phyloP scores from a whole-genome alignment of 2,329 filamentous ascomycete species.

The Aspergillus thermomutatus region DNA sequence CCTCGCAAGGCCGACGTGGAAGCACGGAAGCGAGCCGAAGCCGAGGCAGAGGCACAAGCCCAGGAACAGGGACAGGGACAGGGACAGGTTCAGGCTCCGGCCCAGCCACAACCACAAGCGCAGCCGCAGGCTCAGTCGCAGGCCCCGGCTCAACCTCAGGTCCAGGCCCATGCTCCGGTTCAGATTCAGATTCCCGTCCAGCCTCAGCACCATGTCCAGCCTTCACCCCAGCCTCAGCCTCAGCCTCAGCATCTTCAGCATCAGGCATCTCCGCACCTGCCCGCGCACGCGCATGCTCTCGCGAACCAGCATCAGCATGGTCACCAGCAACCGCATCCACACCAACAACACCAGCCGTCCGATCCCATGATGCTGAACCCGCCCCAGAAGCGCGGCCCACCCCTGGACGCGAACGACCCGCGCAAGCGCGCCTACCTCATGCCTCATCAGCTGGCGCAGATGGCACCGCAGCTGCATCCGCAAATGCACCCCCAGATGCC shows the following conservation, averaged over 20 bases:
- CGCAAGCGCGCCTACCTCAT: conserved; percentile 21
- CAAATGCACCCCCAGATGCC: background rate
- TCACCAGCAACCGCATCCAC: background rate
- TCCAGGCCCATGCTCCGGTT: too few species aligned
- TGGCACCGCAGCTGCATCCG: background rate
- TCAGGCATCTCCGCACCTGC: conserved; percentile 5
- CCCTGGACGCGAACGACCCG: conserved; percentile 17
- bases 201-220: background rate
- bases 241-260: conserved; percentile 8
- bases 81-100: conserved; percentile 1
- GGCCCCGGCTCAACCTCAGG: conserved; percentile 8
- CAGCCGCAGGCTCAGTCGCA: conserved; percentile 8
- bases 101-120: conserved; percentile 18
- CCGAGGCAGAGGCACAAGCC: conserved; percentile 11
- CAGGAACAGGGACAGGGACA: conserved; percentile 3
- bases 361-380: conserved; percentile 18
- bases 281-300: background rate
- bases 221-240: background rate
- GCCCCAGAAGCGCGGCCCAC: conserved; percentile 14
- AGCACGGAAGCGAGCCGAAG: conserved; percentile 23
- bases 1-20: conserved; percentile 33
- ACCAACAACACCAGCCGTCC: background rate
- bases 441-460: conserved; percentile 12
- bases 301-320: background rate
- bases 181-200: background rate